phyloP scores from a whole-genome alignment of 2,329 filamentous ascomycete species.

The Orbilia ellipsospora region DNA sequence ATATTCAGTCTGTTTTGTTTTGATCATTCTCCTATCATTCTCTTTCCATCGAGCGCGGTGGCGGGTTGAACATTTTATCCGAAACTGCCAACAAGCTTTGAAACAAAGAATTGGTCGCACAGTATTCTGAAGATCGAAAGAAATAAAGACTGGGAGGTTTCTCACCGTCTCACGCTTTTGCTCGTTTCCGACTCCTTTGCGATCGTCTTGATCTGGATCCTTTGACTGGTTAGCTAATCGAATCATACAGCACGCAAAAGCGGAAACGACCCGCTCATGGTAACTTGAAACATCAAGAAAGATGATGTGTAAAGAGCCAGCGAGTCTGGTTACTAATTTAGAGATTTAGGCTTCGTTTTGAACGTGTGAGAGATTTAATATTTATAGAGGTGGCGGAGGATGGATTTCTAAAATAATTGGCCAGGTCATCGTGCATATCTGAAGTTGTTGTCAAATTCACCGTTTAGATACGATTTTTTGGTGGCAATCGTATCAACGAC shows the following conservation, averaged over 20 bases:
- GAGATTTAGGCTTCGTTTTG: background rate
- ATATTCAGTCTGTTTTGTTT: no score
- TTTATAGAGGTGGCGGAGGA: background rate
- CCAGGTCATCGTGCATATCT: constrained; percentile 22
- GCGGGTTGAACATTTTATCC: background rate
- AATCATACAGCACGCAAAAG: no score
- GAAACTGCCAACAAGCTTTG: constrained; percentile 19
- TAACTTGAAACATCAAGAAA: no score
- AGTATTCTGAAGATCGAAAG: background rate
- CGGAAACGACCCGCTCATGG: no score
- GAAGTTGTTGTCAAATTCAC: background rate
- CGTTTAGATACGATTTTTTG: background rate
- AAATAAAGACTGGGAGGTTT: no score
- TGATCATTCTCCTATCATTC: no score
- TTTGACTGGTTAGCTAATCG: background rate
- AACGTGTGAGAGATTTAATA: background rate
- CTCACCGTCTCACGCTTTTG: no score
- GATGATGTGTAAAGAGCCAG: background rate
- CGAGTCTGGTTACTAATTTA: background rate
- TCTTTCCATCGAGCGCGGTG: background rate
- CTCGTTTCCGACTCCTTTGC: no score
- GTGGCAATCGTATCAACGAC: no score
- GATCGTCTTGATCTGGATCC: constrained; percentile 7
- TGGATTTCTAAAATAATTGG: background rate
- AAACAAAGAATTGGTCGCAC: background rate